phyloP scores from a whole-genome alignment of 306 rosid genomes.

The Fragaria ananassa region DNA sequence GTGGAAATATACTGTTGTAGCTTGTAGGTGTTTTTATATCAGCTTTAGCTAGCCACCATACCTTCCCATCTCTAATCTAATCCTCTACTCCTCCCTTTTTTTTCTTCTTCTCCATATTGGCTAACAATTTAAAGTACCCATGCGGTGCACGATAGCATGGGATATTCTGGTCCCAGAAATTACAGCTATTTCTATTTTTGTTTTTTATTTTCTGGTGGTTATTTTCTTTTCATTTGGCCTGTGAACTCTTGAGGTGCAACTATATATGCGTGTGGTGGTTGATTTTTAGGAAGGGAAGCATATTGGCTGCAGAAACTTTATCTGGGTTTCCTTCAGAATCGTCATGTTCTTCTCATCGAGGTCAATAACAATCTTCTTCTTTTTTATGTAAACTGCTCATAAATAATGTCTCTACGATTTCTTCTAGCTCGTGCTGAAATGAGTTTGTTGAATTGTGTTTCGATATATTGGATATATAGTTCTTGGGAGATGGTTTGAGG shows the following conservation, averaged over 20 bases:
- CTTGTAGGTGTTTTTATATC: slow-evolving; percentile 33
- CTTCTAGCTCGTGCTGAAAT: slow-evolving; percentile 1
- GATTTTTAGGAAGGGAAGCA: slow-evolving; percentile 45
- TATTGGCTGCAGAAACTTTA: slow-evolving; percentile 36
- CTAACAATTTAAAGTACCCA: slow-evolving; percentile 44
- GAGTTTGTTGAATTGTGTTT: slow-evolving; percentile 1
- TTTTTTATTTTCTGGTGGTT: slow-evolving; percentile 10
- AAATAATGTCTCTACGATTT: slow-evolving; percentile 3
- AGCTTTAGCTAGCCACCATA: slow-evolving; percentile 46
- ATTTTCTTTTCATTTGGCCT: slow-evolving; percentile 22
- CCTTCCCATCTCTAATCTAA: slow-evolving; percentile 48
- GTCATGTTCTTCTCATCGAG: slow-evolving; percentile 49
- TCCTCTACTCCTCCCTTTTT: background rate
- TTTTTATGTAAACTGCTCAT: background rate
- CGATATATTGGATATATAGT: background rate
- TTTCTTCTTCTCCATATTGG: slow-evolving; percentile 35
- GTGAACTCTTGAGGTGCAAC: slow-evolving; percentile 20
- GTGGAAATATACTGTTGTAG: background rate
- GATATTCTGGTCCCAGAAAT: slow-evolving; percentile 60
- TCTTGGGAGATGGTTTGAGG: slow-evolving; percentile 57
- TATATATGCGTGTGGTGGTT: slow-evolving; percentile 20
- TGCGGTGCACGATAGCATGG: slow-evolving; percentile 63
- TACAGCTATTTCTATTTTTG: slow-evolving; percentile 18
- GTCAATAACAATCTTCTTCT: slow-evolving; percentile 11
- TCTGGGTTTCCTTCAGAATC: slow-evolving; percentile 36